Evolutionary conservation across 805 yeast genomes (phyloP), one percentile per base, ranked within the genome.

Genomic region (Pichia paraexigua): DNA sequence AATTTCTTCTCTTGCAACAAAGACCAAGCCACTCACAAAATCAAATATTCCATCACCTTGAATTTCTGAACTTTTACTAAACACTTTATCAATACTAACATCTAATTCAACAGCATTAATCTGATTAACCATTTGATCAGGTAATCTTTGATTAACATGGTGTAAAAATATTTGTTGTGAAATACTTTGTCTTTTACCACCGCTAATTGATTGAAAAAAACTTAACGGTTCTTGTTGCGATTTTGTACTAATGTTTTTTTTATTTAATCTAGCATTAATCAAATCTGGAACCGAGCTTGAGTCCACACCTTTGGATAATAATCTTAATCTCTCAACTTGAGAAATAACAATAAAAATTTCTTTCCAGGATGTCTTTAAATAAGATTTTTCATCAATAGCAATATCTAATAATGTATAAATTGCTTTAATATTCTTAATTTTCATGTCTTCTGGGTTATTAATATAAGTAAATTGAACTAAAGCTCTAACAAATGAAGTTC

Each of bases 401-500:
- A 88, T 73, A 43, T 85, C 89, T 52, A 94, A 70, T 62, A 94
- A 69, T 8, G 85, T 75, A 51, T 82, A 72, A 49, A 90, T 79
- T 0, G 97, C 97, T 51, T 80, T 83, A 22, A 94, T 81, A 63
- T 90, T 90, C 68, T 92, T 92, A 6, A 74, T 67, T 53, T 79
- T 80, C 73, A 94, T 78, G 63, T 87, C 95, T 53, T 84, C 83
- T 52, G 85, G 76, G 60, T 88, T 89, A 64, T 83, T 82, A 54
- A 92, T 71, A 59, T 87, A 86, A 49, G 92, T 82, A 62, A 89
- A 91, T 66, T 91, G 96, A 35, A 89, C 83, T 58, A 94, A 74
- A 0, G 97, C 95, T 51, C 95, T 85, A 54, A 95, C 80, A 65
- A 92, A 94, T 1, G 98, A 87, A 13, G 85, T 81, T 63, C 94